Evolutionary conservation across 495 filamentous ascomycete genomes (phyloP).

Genomic region (Hypoxylon lienhwacheense): DNA sequence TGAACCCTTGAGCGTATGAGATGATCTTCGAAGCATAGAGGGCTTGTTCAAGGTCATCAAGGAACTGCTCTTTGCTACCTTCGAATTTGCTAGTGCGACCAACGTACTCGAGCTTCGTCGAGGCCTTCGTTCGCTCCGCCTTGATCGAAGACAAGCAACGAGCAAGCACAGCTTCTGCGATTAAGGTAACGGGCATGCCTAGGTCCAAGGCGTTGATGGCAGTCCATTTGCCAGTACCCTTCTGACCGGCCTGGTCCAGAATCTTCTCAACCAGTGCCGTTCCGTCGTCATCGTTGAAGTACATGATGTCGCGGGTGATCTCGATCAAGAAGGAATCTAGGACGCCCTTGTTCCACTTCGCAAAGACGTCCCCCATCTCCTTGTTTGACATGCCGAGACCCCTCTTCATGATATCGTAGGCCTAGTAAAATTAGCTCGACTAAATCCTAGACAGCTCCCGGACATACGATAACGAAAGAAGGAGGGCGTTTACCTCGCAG

Average conservation of each 20-base stretch:
- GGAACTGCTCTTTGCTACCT: conserved; percentile 88
- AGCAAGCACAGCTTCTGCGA: conserved; percentile 94
- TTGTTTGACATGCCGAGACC: conserved; percentile 80
- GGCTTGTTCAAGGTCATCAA: conserved; percentile 96
- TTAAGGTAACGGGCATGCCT: conserved; percentile 97
- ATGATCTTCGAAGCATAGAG: conserved; percentile 99
- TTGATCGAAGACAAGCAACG: conserved; percentile 94
- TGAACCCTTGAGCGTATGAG: conserved; percentile 99
- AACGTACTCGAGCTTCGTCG: conserved; percentile 67
- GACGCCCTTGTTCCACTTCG: conserved; percentile 97
- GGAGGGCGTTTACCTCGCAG: conserved; percentile 71
- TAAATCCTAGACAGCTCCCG: background rate
- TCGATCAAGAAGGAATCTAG: conserved; percentile 99
- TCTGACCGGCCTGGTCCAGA: conserved; percentile 96
- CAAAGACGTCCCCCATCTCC: conserved; percentile 93
- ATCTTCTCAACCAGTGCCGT: conserved; percentile 95
- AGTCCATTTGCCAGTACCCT: conserved; percentile 99
- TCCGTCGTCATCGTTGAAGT: conserved; percentile 93
- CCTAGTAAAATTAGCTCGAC: conserved; percentile 55
- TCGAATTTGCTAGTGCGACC: conserved; percentile 78
- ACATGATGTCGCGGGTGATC: conserved; percentile 96
- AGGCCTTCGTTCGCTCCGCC: conserved; percentile 84
- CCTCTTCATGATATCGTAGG: conserved; percentile 99
- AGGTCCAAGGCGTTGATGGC: conserved; percentile 98
- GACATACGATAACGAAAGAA: background rate